Base-by-base conservation (phyloP, 306 rosid species). In the Neltuma alba region DNA sequence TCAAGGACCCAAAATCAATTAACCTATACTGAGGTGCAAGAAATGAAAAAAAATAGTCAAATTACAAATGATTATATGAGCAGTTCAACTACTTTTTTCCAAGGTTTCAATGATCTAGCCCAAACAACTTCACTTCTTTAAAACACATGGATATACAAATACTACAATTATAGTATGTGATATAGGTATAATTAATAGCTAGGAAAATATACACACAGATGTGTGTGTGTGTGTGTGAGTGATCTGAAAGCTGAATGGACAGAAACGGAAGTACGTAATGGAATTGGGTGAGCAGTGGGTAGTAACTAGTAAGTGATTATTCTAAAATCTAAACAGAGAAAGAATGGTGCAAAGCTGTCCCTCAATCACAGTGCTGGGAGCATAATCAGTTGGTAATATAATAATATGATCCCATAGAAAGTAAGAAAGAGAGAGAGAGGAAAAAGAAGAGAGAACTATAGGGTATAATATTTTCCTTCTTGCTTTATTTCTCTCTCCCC, bases 321-420 rank as follows among this genome's bases (percentile, higher is more conserved):
- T 84, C 84, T 78, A 84, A 79, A 85, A 61, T 78, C 45, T 82
- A 71, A 84, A 76, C 64, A 70, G 77, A 85, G 85, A 85, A 64
- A 87, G 80, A 74, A 76, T 85, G 81, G 90, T 81, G 83, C 82
- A 72, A 85, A 86, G 85, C 81, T 86, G 84, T 72, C 83, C 78
- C 77, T 27, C 36, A 40, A 67, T 61, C 41, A 71, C 84, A 74
- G 72, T 64, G 38, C 28, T 54, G 11, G 25, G 63, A 70, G 50
- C 20, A 78, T 42, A 69, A 82, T 80, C 63, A 85, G 79, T 80
- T 36, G 79, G 83, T 82, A 80, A 79, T 89, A 80, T 74, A 74
- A 80, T 74, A 70, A 80, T 74, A 84, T 79, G 77, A 85, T 74
- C 68, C 41, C 76, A 86, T 6, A 81, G 80, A 65, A 21, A 54